phyloP scores from a whole-genome alignment of 2,329 filamentous ascomycete genomes.

The Claviceps maximensis region DNA sequence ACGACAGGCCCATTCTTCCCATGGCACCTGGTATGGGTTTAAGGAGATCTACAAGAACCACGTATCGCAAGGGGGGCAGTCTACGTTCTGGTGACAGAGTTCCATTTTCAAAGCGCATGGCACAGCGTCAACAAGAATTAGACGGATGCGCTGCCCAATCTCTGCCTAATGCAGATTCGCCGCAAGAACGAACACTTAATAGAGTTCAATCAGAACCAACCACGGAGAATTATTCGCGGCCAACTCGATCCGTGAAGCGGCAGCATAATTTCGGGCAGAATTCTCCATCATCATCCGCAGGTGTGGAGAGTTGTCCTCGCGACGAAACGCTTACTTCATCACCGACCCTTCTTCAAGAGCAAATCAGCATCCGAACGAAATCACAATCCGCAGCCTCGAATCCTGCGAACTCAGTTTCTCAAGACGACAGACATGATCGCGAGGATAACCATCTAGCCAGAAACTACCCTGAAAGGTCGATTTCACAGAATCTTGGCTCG shows the following conservation, averaged over 20 bases:
- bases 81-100: slow-evolving; percentile 64
- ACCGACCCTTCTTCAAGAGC: slow-evolving; percentile 16
- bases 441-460: slow-evolving; percentile 14
- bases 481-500: slow-evolving; percentile 35
- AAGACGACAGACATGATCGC: slow-evolving; percentile 25
- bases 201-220: slow-evolving; percentile 60
- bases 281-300: slow-evolving; percentile 29
- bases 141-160: slow-evolving; percentile 24
- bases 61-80: slow-evolving; percentile 76
- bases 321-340: slow-evolving; percentile 12
- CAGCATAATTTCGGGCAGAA: slow-evolving; percentile 36
- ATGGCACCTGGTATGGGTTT: slow-evolving; percentile 65
- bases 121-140: slow-evolving; percentile 47
- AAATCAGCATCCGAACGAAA: slow-evolving; percentile 21
- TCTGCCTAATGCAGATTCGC: slow-evolving; percentile 29
- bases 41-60: slow-evolving; percentile 81
- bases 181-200: slow-evolving; percentile 38
- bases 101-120: slow-evolving; percentile 60
- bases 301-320: slow-evolving; percentile 28
- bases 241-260: slow-evolving; percentile 31
- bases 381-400: slow-evolving; percentile 20
- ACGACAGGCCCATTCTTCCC: slow-evolving; percentile 79
- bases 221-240: slow-evolving; percentile 49
- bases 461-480: slow-evolving; percentile 39
- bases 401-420: slow-evolving; percentile 44